Percentiles rank a stretch among this genome's conserved stretches.
phyloP scores from a whole-genome alignment of 768 basidiomycete genomes.

The Naematelia aurantialba region DNA sequence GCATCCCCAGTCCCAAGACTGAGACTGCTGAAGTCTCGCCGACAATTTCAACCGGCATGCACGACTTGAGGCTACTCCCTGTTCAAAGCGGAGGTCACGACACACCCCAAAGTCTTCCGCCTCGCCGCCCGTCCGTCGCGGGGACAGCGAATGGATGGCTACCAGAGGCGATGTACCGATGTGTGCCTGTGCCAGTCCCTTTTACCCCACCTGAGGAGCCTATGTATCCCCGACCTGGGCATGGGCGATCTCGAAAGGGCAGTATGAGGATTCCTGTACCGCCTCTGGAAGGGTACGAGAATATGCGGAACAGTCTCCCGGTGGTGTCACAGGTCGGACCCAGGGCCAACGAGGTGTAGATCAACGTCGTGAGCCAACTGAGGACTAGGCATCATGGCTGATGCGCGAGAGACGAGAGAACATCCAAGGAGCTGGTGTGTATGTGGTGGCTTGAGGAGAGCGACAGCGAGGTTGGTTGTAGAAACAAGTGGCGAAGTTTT shows the following conservation, averaged over 20 bases:
- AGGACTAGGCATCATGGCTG: too few species aligned
- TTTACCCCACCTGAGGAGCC: constrained; percentile 9
- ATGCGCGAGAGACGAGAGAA: too few species aligned
- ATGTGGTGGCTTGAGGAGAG: too few species aligned
- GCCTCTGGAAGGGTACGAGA: background rate
- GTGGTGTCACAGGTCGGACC: too few species aligned
- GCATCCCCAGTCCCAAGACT: background rate
- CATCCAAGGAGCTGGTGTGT: too few species aligned
- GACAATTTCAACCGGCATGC: background rate
- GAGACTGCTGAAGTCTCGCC: background rate
- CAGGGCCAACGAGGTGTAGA: too few species aligned
- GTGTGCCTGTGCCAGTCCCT: constrained; percentile 14
- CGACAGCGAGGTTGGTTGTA: too few species aligned
- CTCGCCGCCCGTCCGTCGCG: background rate
- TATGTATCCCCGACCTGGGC: background rate
- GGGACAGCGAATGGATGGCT: background rate
- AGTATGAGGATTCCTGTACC: background rate
- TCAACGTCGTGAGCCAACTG: too few species aligned
- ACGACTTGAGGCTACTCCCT: background rate
- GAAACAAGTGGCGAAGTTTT: too few species aligned
- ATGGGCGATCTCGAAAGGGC: background rate
- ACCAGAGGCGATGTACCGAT: background rate
- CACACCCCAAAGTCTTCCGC: background rate
- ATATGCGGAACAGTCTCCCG: background rate
- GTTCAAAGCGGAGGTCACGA: constrained; percentile 19